Percentiles rank a stretch among this genome's conserved stretches.
These are phyloP conservation scores for Rubia balearica DNA, from an alignment of 305 asterid species.

Conservation along the genomic window DNA sequence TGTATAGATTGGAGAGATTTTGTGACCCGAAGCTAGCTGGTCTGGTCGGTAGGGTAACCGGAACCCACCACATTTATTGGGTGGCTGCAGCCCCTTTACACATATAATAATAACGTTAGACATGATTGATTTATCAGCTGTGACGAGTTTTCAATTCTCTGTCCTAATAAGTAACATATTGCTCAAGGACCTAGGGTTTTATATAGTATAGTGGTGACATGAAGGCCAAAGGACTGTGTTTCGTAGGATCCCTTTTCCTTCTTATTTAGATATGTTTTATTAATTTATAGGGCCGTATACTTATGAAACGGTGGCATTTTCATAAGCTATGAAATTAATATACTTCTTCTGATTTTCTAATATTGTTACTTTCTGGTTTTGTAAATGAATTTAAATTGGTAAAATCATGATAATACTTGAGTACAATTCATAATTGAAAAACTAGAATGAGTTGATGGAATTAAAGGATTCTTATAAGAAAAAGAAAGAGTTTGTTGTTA, in stretches of 20 bases:
- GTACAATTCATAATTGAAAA: too few relatives aligned
- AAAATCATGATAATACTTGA: too few relatives aligned
- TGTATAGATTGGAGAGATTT: not conserved
- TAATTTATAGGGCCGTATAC: not conserved
- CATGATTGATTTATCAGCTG: slow-evolving; percentile 17
- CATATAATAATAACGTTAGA: not conserved
- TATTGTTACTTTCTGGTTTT: too few relatives aligned
- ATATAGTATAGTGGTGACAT: slow-evolving; percentile 8
- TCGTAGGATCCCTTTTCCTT: slow-evolving; percentile 20
- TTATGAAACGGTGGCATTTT: too few relatives aligned
- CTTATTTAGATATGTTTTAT: not conserved
- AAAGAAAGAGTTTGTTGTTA: too few relatives aligned
- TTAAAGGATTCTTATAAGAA: too few relatives aligned
- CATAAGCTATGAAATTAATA: too few relatives aligned
- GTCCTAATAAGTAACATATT: not conserved
- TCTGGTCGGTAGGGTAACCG: slow-evolving; percentile 25
- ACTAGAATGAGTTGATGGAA: too few relatives aligned
- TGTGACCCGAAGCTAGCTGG: not conserved
- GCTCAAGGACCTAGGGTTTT: slow-evolving; percentile 17
- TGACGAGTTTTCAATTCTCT: slow-evolving; percentile 18
- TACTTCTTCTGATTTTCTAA: too few relatives aligned
- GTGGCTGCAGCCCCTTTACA: slow-evolving; percentile 26
- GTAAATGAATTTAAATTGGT: too few relatives aligned
- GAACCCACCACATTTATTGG: slow-evolving; percentile 12
- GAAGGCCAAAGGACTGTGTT: slow-evolving; percentile 22